phyloP scores from a whole-genome alignment of 2,329 filamentous ascomycete species.

The Fusarium subglutinans region DNA sequence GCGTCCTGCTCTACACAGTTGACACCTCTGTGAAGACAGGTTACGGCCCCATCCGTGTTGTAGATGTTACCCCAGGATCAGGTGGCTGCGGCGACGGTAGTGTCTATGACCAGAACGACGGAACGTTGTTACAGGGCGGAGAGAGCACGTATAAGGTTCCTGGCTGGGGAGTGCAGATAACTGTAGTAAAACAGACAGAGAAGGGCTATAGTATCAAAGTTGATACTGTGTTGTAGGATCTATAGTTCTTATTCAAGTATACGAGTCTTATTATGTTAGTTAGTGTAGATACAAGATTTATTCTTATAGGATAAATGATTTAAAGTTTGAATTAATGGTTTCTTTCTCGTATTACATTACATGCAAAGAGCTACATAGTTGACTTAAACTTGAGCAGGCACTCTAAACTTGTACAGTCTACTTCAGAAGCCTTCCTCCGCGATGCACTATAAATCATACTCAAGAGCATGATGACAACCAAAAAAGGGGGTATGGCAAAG shows the following conservation, averaged over 20 bases:
- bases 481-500: not conserved
- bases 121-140: constrained; percentile 33
- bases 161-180: constrained; percentile 26
- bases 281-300: not conserved
- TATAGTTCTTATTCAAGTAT: accelerated
- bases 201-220: not conserved
- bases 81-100: constrained; percentile 40
- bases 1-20: constrained; percentile 49
- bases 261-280: not conserved
- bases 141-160: constrained; percentile 2
- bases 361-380: not conserved
- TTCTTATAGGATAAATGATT: no score
- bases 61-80: constrained; percentile 45
- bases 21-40: constrained; percentile 43
- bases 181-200: not conserved
- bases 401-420: not conserved
- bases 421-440: not conserved
- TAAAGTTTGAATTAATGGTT: no score
- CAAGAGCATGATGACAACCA: not conserved
- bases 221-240: not conserved
- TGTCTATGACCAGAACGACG: constrained; percentile 44
- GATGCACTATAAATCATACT: not conserved
- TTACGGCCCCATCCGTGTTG: constrained; percentile 45
- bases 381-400: not conserved
- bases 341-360: not conserved